Evolutionary conservation across 2,329 filamentous ascomycete genomes (phyloP), one percentile per base, ranked within the genome.

Genomic region (Myriosclerotinia duriaeana): DNA sequence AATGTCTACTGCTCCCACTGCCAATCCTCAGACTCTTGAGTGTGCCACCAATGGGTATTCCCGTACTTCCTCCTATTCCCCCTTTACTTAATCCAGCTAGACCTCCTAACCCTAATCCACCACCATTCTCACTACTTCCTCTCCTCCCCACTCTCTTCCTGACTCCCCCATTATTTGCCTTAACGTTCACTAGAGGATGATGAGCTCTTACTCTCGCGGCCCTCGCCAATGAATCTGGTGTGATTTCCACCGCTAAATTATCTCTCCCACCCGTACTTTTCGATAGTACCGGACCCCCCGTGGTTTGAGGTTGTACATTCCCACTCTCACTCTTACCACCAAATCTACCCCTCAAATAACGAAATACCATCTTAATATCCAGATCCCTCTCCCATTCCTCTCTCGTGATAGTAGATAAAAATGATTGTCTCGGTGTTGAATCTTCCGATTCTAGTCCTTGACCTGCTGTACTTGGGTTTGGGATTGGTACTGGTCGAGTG

Each of bases 291-390:
- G 58, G 38, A 26, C 14, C 34, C 8, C 20, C 22, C 6, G 20
- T 12, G 1, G 44, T 26, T 17, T 22, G 40, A 44, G 38, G 8
- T 22, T 42, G 40, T 58, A 44, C 4, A 34, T 34, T 34, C 30
- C 6, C 55, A 40, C 38, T 61, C n/a, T 61, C 58, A 38, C 46
- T n/a, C n/a, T 44, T n/a, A 61, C 44, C 48, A 12, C 86, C 82
- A 77, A 96, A 94, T 67, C 91, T 88, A 22, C 87, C 90, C 67
- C 89, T 86, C 40, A 97, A 83, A 75, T 95, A 98, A 59, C 89
- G 87, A 80, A 98, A 98, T 44, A 98, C 91, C 77, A 97, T 90
- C 75, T 90, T 91, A 71, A 97, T 86, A 74, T 98, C 93, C 6
- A 98, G 84, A 64, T 97, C 91, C 68, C 89, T 88, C 78, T 98